A percentile compares a stretch with the other conserved stretches of the same genome.
These are phyloP conservation scores for Platanthera zijinensis DNA, from an alignment of 106 monocot genomes.

Conservation along the genomic window DNA sequence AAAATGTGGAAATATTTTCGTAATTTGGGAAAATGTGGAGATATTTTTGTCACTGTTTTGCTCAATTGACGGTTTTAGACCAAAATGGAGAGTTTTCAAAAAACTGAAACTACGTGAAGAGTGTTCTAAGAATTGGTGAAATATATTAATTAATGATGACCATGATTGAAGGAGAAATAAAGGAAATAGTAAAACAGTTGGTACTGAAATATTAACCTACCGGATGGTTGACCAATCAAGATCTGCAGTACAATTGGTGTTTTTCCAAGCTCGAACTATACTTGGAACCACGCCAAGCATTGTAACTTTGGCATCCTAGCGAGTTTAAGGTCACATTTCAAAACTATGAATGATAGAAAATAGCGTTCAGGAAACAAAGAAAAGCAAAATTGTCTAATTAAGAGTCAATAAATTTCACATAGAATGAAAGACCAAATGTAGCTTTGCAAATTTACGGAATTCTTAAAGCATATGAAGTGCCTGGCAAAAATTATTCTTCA, in stretches of 20 bases:
- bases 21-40: too few species aligned
- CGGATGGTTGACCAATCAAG: conserved; percentile 86
- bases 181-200: not conserved
- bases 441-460: not conserved
- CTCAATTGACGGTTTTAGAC: too few species aligned
- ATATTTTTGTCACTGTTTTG: too few species aligned
- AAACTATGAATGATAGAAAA: not conserved
- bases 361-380: not conserved
- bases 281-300: conserved; percentile 96
- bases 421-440: not conserved
- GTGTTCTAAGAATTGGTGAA: not conserved
- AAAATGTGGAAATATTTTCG: too few species aligned
- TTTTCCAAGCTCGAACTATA: conserved; percentile 93
- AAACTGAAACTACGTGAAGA: too few species aligned
- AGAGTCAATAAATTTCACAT: conserved; percentile 1
- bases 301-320: conserved; percentile 93
- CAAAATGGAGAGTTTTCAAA: too few species aligned
- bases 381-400: not conserved
- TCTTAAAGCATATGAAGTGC: too few species aligned
- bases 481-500: too few species aligned
- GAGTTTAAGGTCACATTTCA: not conserved
- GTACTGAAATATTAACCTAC: conserved; percentile 24
- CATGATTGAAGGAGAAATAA: not conserved
- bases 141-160: not conserved
- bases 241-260: conserved; percentile 66